Percentiles rank a stretch among this genome's conserved stretches.
Conservation (phyloP, 257 asterid species). For the Solanum bulbocastanum region DNA sequence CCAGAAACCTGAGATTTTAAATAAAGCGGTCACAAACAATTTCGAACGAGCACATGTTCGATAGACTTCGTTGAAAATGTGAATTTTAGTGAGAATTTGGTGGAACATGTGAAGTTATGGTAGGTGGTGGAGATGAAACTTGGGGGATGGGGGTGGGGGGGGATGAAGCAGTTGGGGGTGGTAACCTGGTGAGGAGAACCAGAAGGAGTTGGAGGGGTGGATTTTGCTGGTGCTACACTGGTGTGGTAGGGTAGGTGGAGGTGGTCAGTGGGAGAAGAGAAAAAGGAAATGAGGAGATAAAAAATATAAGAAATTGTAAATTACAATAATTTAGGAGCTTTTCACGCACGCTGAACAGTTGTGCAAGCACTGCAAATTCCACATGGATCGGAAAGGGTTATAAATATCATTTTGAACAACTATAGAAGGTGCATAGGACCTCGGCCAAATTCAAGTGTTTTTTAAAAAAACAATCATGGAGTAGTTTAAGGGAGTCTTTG, state of each 20-base stretch:
- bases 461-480: not conserved
- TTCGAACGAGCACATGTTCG: not conserved
- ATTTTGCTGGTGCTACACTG: conserved; percentile 15
- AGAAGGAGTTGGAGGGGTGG: conserved; percentile 22
- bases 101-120: not conserved
- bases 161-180: not conserved
- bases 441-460: not conserved
- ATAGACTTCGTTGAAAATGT: not conserved
- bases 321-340: not conserved
- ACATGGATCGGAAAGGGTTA: not conserved
- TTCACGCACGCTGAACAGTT: not conserved
- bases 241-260: not conserved
- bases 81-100: too few species aligned
- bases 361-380: not conserved
- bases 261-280: not conserved
- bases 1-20: not conserved
- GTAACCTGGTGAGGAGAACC: conserved; percentile 21
- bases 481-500: not conserved
- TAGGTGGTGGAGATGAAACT: not conserved
- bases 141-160: too few species aligned
- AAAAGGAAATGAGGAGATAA: not conserved
- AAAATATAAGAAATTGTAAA: not conserved
- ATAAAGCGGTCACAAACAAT: not conserved
- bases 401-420: not conserved
- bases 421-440: not conserved